Percentiles rank a stretch among this genome's conserved stretches.
Evolutionary conservation across 192 early-diverging fungal species (phyloP).

Genomic region (Coemansia sp.): DNA sequence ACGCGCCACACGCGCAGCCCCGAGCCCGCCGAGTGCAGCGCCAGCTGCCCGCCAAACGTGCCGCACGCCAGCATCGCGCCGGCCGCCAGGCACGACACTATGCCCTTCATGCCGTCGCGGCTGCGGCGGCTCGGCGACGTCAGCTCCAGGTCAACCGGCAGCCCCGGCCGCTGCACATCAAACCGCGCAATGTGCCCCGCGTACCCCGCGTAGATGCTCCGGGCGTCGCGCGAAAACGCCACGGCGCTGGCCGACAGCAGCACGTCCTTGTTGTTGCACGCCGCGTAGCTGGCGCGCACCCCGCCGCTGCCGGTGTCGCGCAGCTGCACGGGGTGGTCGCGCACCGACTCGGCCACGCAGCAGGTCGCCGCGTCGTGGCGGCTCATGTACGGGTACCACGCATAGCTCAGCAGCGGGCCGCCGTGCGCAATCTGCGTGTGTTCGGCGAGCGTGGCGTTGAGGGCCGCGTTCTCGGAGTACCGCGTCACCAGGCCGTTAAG

Average conservation of each 20-base stretch:
- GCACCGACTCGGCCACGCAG: conserved; percentile 58
- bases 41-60: conserved; percentile 66
- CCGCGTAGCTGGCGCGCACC: conserved; percentile 64
- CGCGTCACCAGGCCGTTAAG: neutral
- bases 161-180: conserved; percentile 62
- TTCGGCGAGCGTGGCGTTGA: neutral
- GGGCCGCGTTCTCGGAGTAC: neutral
- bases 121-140: conserved; percentile 63
- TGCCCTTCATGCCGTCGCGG: conserved; percentile 69
- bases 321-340: conserved; percentile 75
- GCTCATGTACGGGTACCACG: conserved; percentile 42
- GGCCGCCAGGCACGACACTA: conserved; percentile 68
- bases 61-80: conserved; percentile 60
- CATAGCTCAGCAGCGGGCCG: conserved; percentile 14
- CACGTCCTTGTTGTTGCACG: conserved; percentile 61
- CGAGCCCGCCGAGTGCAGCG: conserved; percentile 56
- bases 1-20: conserved; percentile 17
- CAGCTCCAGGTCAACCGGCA: conserved; percentile 41
- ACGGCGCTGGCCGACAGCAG: conserved; percentile 63
- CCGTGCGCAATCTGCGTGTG: conserved; percentile 8
- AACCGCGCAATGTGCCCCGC: conserved; percentile 65
- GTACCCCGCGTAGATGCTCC: conserved; percentile 67
- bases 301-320: conserved; percentile 57
- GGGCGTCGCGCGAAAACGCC: conserved; percentile 64
- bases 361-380: conserved; percentile 54